These are phyloP conservation scores for Aspergillus sparsus DNA, from an alignment of 495 filamentous ascomycete species.

Conservation along the genomic window DNA sequence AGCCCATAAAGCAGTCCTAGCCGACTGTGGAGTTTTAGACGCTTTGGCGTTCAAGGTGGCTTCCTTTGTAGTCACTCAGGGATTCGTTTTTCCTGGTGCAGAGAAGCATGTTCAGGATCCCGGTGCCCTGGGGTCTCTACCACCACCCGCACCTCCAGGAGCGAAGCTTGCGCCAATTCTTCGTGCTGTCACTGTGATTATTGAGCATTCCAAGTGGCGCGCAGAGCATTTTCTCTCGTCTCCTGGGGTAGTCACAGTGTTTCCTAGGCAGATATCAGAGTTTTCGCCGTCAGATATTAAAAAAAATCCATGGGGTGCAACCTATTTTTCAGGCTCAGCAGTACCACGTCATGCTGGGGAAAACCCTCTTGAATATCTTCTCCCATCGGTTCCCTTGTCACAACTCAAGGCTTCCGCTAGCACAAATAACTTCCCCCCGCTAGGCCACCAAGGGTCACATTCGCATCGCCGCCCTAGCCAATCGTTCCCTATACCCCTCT, in stretches of 20 bases:
- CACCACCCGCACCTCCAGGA: conserved; percentile 56
- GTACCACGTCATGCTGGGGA: conserved; percentile 44
- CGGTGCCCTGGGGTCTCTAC: conserved; percentile 37
- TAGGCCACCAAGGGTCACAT: conserved; percentile 50
- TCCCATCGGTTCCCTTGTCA: conserved; percentile 51
- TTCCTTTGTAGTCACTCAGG: conserved; percentile 67
- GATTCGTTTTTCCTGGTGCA: conserved; percentile 60
- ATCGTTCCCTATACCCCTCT: conserved; percentile 39
- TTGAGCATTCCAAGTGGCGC: conserved; percentile 75
- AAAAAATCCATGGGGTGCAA: conserved; percentile 47
- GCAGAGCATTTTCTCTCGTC: conserved; percentile 78
- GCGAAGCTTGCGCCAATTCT: conserved; percentile 69
- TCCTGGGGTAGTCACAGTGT: conserved; percentile 69
- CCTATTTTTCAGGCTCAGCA: conserved; percentile 47
- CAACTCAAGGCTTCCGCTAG: conserved; percentile 34
- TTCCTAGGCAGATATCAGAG: conserved; percentile 55
- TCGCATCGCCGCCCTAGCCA: conserved; percentile 47
- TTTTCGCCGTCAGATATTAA: conserved; percentile 47
- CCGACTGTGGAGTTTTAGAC: conserved; percentile 74
- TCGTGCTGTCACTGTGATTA: conserved; percentile 78
- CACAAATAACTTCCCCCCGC: conserved; percentile 57
- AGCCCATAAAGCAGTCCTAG: conserved; percentile 65
- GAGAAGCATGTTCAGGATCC: conserved; percentile 40
- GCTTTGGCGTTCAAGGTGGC: conserved; percentile 76
- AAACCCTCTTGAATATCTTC: conserved; percentile 61